Evolutionary conservation across 805 yeast species (phyloP).

Genomic region (Cyberlindnera nakhonratchasimensis): DNA sequence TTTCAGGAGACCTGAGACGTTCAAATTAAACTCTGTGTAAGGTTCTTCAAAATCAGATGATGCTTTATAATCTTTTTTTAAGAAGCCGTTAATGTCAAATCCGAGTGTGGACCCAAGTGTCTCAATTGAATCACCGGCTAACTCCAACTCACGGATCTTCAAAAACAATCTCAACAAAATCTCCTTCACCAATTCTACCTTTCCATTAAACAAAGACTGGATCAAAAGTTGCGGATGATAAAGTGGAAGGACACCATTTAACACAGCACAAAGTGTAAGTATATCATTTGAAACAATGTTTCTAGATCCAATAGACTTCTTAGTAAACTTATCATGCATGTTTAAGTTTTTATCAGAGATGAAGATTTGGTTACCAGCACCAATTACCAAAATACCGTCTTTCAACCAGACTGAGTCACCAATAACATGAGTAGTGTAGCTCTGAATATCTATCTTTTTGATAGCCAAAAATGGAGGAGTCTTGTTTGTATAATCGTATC

Average conservation of each 20-base stretch:
- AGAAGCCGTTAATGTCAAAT: conserved; percentile 30
- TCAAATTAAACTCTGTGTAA: conserved; percentile 38
- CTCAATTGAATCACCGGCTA: conserved; percentile 29
- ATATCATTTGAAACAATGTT: conserved; percentile 52
- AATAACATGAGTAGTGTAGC: conserved; percentile 72
- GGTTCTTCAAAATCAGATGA: conserved; percentile 33
- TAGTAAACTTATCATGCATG: conserved; percentile 47
- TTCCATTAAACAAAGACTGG: conserved; percentile 66
- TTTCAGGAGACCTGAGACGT: conserved; percentile 45
- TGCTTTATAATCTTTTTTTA: conserved; percentile 6
- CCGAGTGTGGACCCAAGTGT: conserved; percentile 30
- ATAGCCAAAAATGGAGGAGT: conserved; percentile 76
- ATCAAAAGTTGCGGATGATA: conserved; percentile 88
- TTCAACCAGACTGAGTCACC: conserved; percentile 89
- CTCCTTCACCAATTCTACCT: conserved; percentile 49
- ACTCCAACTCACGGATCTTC: conserved; percentile 51
- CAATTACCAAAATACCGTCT: conserved; percentile 75
- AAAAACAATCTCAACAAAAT: conserved; percentile 53
- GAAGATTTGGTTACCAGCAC: conserved; percentile 86
- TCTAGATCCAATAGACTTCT: conserved; percentile 54
- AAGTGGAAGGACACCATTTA: conserved; percentile 86
- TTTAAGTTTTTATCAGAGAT: conserved; percentile 71
- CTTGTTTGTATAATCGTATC: conserved; percentile 84
- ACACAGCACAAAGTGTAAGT: conserved; percentile 65
- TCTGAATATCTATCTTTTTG: conserved; percentile 65